phyloP scores from a whole-genome alignment of 2,329 filamentous ascomycete genomes.

The Herpotrichia juniperi region DNA sequence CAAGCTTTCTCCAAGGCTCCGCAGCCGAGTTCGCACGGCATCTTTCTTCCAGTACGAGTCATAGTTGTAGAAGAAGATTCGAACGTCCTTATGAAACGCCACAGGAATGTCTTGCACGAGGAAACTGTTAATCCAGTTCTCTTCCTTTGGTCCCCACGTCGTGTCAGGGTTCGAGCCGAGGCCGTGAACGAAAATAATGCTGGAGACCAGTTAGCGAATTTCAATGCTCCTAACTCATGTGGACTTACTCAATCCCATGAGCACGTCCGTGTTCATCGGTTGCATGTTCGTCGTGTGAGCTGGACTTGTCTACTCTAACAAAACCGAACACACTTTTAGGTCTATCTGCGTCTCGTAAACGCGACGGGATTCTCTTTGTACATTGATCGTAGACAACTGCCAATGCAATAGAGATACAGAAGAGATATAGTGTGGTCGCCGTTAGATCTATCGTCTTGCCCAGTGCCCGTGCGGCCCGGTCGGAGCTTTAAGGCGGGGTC shows the following conservation, averaged over 20 bases:
- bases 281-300: no score
- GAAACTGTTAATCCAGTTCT: conserved; percentile 9
- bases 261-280: no score
- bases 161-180: conserved; percentile 13
- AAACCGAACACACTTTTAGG: conserved; percentile 10
- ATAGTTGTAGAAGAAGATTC: conserved; percentile 17
- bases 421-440: conserved; percentile 7
- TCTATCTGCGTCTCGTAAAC: not conserved
- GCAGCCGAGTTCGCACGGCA: conserved; percentile 8
- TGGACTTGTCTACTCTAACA: conserved; percentile 4
- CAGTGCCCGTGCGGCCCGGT: no score
- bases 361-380: conserved; percentile 9
- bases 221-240: not conserved
- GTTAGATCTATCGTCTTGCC: no score
- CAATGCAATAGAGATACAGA: conserved; percentile 7
- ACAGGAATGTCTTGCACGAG: conserved; percentile 13
- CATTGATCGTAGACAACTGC: conserved; percentile 8
- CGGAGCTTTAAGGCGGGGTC: no score
- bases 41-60: conserved; percentile 15
- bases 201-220: not conserved
- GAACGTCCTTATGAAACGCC: conserved; percentile 7
- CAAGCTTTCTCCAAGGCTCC: conserved; percentile 9
- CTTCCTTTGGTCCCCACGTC: conserved; percentile 8
- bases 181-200: conserved; percentile 14
- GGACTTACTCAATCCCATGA: conserved; percentile 12